phyloP scores from a whole-genome alignment of 2,329 filamentous ascomycete species.

The Knufia fluminis region DNA sequence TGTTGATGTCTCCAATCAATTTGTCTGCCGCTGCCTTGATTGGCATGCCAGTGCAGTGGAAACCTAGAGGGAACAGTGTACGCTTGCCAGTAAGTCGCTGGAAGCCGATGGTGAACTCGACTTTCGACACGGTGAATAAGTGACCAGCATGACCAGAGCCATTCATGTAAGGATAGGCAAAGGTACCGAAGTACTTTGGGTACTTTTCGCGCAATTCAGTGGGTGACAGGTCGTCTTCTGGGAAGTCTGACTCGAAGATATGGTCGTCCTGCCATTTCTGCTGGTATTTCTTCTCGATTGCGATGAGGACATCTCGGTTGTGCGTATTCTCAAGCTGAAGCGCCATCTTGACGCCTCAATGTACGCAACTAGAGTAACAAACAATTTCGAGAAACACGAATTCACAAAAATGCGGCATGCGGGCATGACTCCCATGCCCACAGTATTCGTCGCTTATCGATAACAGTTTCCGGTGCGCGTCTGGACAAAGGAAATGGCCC shows the following conservation, averaged over 20 bases:
- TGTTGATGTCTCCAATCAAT: constrained; percentile 75
- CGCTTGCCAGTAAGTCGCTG: constrained; percentile 85
- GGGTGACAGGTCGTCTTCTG: constrained; percentile 63
- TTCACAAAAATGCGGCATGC: constrained; percentile 17
- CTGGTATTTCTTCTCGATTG: constrained; percentile 87
- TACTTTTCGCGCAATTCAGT: constrained; percentile 67
- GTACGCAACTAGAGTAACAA: constrained; percentile 23
- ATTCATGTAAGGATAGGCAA: constrained; percentile 76
- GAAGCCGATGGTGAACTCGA: constrained; percentile 83
- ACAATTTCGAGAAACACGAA: constrained; percentile 16
- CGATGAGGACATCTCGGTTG: constrained; percentile 73
- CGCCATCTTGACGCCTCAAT: constrained; percentile 24
- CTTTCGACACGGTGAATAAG: constrained; percentile 82
- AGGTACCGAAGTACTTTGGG: constrained; percentile 84
- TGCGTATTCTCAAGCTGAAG: constrained; percentile 52
- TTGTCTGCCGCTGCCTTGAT: constrained; percentile 98
- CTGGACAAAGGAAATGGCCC: too few relatives aligned
- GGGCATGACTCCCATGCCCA: constrained; percentile 19
- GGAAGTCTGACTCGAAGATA: constrained; percentile 80
- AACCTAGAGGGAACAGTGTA: constrained; percentile 81
- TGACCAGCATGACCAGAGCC: constrained; percentile 84
- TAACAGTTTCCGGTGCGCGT: constrained; percentile 23
- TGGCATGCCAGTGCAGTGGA: constrained; percentile 94
- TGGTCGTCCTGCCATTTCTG: constrained; percentile 66
- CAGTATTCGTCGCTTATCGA: constrained; percentile 20